phyloP scores from a whole-genome alignment of 163 green algal species.

The Scenedesmus sp. region DNA sequence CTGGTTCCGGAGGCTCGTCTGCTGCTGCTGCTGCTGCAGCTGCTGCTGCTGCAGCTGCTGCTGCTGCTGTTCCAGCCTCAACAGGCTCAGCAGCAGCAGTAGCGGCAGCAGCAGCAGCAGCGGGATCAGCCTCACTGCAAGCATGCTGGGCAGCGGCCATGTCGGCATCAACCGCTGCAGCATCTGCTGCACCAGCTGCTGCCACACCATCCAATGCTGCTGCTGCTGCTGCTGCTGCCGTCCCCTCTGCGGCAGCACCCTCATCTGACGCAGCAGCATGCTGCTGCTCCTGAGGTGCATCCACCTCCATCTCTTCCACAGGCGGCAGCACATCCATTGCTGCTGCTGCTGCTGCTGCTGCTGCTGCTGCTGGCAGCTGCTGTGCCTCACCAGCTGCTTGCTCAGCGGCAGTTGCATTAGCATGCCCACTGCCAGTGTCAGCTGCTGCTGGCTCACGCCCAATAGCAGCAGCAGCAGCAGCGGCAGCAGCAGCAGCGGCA shows the following conservation, averaged over 20 bases:
- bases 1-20: not conserved
- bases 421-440: not conserved
- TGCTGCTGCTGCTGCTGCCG: not conserved
- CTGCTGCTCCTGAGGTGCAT: not conserved
- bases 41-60: too few relatives aligned
- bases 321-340: too few relatives aligned
- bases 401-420: not conserved
- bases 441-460: too few relatives aligned
- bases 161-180: not conserved
- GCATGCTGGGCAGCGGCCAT: too few relatives aligned
- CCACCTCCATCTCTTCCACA: not conserved
- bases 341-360: not conserved
- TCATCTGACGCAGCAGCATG: not conserved
- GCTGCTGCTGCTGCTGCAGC: not conserved
- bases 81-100: too few relatives aligned
- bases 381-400: not conserved
- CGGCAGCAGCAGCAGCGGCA: not conserved
- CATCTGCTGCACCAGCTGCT: not conserved
- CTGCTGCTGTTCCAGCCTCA: too few relatives aligned
- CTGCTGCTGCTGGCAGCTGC: not conserved
- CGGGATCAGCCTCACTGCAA: too few relatives aligned
- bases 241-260: not conserved
- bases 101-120: too few relatives aligned
- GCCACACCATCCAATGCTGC: not conserved
- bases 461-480: not conserved